These are phyloP conservation scores for Heterobasidion irregulare DNA, from an alignment of 1,284 basidiomycete species.

Conservation along the genomic window DNA sequence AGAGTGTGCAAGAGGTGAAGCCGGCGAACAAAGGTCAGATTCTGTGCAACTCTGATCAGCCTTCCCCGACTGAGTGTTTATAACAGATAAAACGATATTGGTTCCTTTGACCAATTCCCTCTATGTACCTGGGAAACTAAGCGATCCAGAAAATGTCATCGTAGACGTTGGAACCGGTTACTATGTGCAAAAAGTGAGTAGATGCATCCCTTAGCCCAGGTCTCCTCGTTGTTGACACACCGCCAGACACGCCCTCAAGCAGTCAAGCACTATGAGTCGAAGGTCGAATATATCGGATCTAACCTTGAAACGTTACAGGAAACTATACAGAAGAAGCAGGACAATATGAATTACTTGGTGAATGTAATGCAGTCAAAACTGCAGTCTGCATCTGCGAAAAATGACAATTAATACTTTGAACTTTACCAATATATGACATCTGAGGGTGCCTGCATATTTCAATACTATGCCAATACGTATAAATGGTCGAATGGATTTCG, in stretches of 20 bases:
- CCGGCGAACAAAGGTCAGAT: slow-evolving; percentile 59
- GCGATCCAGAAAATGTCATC: slow-evolving; percentile 80
- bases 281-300: slow-evolving; percentile 69
- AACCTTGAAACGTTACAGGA: slow-evolving; percentile 82
- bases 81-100: slow-evolving; percentile 77
- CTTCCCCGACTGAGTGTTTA: neutral
- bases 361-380: slow-evolving; percentile 75
- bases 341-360: slow-evolving; percentile 72
- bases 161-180: slow-evolving; percentile 97
- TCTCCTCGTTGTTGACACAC: neutral
- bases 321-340: slow-evolving; percentile 83
- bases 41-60: neutral
- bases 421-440: neutral
- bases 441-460: neutral
- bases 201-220: neutral
- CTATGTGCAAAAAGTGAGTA: slow-evolving; percentile 84
- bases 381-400: slow-evolving; percentile 32
- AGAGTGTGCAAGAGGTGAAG: slow-evolving; percentile 75
- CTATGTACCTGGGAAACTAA: slow-evolving; percentile 89
- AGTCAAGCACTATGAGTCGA: slow-evolving; percentile 64
- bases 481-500: too few relatives aligned
- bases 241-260: slow-evolving; percentile 74
- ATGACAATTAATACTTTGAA: slow-evolving; percentile 15
- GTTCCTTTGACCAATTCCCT: slow-evolving; percentile 92
- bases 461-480: neutral